phyloP scores from a whole-genome alignment of 164 flowering plant genomes.

The Piper betle region DNA sequence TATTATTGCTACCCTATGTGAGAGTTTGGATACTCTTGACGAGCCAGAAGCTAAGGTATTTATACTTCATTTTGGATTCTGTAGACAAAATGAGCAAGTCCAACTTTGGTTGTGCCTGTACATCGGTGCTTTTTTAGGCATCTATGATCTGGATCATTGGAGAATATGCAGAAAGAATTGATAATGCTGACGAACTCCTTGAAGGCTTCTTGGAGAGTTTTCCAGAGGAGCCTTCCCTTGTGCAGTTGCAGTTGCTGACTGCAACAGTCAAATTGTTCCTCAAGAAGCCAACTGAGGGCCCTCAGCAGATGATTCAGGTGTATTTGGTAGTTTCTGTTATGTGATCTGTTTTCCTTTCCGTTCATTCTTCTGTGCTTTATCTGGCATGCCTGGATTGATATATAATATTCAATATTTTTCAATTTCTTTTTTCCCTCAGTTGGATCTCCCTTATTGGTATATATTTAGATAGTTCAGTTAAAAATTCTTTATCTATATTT shows the following conservation, averaged over 20 bases:
- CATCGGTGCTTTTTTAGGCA: slow-evolving; percentile 35
- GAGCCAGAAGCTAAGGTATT: slow-evolving; percentile 99
- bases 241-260: slow-evolving; percentile 89
- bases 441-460: no score
- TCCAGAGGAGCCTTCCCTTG: slow-evolving; percentile 95
- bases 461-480: no score
- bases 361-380: no score
- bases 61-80: background rate
- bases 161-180: slow-evolving; percentile 98
- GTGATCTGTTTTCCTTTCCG: background rate
- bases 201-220: slow-evolving; percentile 95
- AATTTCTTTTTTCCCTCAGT: no score
- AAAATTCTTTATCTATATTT: no score
- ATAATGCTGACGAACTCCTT: slow-evolving; percentile 99
- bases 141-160: slow-evolving; percentile 99
- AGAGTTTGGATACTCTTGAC: slow-evolving; percentile 94
- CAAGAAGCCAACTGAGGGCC: slow-evolving; percentile 99
- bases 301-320: slow-evolving; percentile 99
- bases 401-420: no score
- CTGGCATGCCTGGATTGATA: no score
- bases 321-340: background rate
- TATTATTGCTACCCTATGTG: slow-evolving; percentile 97
- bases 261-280: slow-evolving; percentile 94
- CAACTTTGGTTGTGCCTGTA: background rate
- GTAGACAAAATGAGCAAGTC: background rate